phyloP scores from a whole-genome alignment of 345 rosid genomes.

The Aquilaria sinensis region DNA sequence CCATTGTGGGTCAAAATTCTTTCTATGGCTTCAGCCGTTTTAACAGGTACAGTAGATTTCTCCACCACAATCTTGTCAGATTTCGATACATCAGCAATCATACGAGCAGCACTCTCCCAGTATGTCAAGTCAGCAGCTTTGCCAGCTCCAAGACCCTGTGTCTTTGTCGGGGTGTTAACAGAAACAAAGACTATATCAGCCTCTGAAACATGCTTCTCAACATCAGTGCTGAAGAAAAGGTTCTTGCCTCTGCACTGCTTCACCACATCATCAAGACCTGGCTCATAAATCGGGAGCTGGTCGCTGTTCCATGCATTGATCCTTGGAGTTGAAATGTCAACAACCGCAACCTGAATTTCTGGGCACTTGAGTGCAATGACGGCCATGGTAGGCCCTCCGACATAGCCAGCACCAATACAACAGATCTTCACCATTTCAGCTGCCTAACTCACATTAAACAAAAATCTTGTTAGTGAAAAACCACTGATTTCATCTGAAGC shows the following conservation, averaged over 20 bases:
- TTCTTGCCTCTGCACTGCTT: slow-evolving; percentile 57
- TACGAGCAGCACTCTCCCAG: slow-evolving; percentile 84
- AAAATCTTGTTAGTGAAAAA: neutral
- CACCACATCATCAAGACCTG: slow-evolving; percentile 59
- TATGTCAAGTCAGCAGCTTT: slow-evolving; percentile 77
- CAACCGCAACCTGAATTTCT: slow-evolving; percentile 50
- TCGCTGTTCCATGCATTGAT: slow-evolving; percentile 71
- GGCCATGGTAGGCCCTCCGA: slow-evolving; percentile 79
- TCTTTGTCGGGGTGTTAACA: slow-evolving; percentile 72
- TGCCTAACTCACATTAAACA: slow-evolving; percentile 6
- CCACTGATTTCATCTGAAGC: no score
- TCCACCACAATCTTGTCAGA: slow-evolving; percentile 72
- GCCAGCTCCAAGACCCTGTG: slow-evolving; percentile 72
- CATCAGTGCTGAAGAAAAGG: slow-evolving; percentile 58
- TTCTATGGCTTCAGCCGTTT: slow-evolving; percentile 73
- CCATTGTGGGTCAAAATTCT: slow-evolving; percentile 65
- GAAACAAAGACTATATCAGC: slow-evolving; percentile 70
- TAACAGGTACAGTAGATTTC: slow-evolving; percentile 72
- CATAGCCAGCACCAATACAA: slow-evolving; percentile 73
- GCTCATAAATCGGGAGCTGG: slow-evolving; percentile 65
- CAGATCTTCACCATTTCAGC: slow-evolving; percentile 65
- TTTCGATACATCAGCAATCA: slow-evolving; percentile 68
- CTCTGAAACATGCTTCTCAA: slow-evolving; percentile 57
- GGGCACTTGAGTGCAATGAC: slow-evolving; percentile 70
- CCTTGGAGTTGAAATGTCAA: slow-evolving; percentile 51